Evolutionary conservation across 2,329 filamentous ascomycete genomes (phyloP).

Genomic region (Waltergamsia citrina): DNA sequence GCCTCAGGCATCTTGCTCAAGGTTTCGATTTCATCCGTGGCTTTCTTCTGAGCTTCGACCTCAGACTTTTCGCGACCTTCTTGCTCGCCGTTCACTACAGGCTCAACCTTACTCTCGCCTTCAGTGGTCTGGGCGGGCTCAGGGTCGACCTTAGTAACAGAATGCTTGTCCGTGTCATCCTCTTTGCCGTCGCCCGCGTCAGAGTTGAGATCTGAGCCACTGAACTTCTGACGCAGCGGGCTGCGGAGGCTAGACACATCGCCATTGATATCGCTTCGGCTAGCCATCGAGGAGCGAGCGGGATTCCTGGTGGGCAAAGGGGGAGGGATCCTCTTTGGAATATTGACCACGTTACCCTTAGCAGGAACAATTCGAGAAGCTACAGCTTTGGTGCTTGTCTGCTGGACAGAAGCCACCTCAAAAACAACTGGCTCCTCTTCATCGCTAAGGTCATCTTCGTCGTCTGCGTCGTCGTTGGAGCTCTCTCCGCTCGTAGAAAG

Average conservation of each 20-base stretch:
- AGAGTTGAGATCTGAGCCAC: constrained; percentile 15
- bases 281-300: constrained; percentile 45
- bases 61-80: no score
- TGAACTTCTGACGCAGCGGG: constrained; percentile 38
- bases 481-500: constrained; percentile 10
- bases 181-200: neutral
- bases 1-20: no score
- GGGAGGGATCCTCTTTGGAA: constrained; percentile 71
- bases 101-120: neutral
- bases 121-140: neutral
- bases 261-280: constrained; percentile 47
- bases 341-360: constrained; percentile 74
- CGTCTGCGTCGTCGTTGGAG: constrained; percentile 28
- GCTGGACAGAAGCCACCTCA: constrained; percentile 52
- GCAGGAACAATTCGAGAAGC: constrained; percentile 59
- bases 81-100: no score
- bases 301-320: constrained; percentile 72
- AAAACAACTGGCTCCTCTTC: constrained; percentile 61
- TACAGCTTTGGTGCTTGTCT: constrained; percentile 44
- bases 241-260: constrained; percentile 43
- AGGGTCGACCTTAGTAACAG: no score
- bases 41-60: no score
- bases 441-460: constrained; percentile 38
- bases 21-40: no score
- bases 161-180: neutral